These are phyloP conservation scores for Penicillium canariense DNA, from an alignment of 495 filamentous ascomycete species.

Conservation along the genomic window DNA sequence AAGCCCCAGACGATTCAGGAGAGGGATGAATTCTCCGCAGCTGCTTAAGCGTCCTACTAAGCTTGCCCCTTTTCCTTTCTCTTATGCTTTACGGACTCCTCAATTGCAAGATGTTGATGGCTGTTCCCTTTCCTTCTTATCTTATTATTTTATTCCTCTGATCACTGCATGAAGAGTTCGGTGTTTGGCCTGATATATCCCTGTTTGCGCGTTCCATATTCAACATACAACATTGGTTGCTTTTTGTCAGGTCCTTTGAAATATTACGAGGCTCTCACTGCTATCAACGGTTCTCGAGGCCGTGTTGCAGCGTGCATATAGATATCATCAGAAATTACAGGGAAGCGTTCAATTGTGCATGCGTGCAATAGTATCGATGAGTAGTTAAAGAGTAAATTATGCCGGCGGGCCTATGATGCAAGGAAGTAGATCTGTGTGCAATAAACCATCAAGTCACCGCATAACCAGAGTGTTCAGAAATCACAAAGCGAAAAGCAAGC, in stretches of 20 bases:
- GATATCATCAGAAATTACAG: not conserved
- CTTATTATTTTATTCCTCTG: not conserved
- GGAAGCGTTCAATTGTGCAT: too few species aligned
- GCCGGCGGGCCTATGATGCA: not conserved
- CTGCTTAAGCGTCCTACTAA: conserved; percentile 1
- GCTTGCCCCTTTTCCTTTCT: conserved; percentile 2
- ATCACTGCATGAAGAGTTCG: too few species aligned
- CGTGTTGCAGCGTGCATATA: not conserved
- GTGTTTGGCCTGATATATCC: not conserved
- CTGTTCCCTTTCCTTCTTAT: not conserved
- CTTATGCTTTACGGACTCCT: not conserved
- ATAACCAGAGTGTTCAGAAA: not conserved
- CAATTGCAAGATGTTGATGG: not conserved
- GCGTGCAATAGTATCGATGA: not conserved
- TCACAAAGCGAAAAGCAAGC: not conserved
- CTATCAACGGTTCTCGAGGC: not conserved
- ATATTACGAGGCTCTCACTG: not conserved
- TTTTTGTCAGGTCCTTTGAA: not conserved
- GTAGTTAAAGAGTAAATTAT: not conserved
- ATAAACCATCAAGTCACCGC: not conserved
- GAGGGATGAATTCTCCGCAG: not conserved
- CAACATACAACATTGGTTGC: not conserved
- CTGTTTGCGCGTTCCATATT: not conserved
- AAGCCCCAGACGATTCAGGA: conserved; percentile 29
- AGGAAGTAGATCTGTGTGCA: not conserved